Evolutionary conservation across 176 grass and related monocot genomes (phyloP).

Genomic region (Bothriochloa decipiens): DNA sequence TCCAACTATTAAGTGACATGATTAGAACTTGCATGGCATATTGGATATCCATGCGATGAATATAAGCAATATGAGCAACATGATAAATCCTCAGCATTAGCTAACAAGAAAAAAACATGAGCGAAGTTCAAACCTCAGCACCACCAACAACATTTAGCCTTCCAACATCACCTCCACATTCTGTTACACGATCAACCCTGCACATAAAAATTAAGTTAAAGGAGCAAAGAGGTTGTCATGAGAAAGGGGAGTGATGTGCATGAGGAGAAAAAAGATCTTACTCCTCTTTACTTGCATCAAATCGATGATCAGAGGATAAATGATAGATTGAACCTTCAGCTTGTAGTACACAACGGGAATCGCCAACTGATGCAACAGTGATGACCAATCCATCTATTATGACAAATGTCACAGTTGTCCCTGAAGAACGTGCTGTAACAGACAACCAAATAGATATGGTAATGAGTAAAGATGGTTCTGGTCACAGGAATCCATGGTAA

Average conservation of each 20-base stretch:
- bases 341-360: constrained; percentile 89
- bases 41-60: constrained; percentile 9
- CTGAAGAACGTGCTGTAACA: constrained; percentile 72
- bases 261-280: constrained; percentile 48
- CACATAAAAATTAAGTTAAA: constrained; percentile 37
- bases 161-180: constrained; percentile 91
- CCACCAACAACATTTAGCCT: constrained; percentile 80
- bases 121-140: constrained; percentile 69
- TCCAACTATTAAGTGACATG: background rate
- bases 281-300: constrained; percentile 92
- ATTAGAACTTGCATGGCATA: constrained; percentile 12
- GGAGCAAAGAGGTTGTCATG: constrained; percentile 21
- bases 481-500: constrained; percentile 3
- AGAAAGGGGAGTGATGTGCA: background rate
- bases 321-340: constrained; percentile 85
- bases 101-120: constrained; percentile 6
- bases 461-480: no score
- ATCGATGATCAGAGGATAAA: constrained; percentile 88
- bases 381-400: constrained; percentile 89
- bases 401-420: constrained; percentile 91
- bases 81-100: background rate
- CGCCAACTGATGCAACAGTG: constrained; percentile 89
- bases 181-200: constrained; percentile 93
- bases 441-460: constrained; percentile 25
- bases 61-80: constrained; percentile 16